Conservation (phyloP, 2,329 filamentous ascomycete species). For the Penicillium sp. region DNA sequence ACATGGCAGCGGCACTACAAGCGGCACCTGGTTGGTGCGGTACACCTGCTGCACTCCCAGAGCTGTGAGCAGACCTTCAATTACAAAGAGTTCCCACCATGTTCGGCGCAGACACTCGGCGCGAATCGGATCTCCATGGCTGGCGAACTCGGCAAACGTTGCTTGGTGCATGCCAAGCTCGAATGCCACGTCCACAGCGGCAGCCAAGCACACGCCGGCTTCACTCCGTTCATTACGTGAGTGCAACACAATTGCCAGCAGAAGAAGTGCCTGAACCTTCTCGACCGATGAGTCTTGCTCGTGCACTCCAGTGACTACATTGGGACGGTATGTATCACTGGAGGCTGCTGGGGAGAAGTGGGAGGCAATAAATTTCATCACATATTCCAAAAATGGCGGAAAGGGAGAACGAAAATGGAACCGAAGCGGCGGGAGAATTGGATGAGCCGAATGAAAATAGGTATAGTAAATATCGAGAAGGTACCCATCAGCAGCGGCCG, state of each 20-base stretch:
- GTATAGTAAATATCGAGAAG: conserved; percentile 58
- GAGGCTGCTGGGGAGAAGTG: conserved; percentile 52
- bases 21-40: conserved; percentile 68
- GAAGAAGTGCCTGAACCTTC: conserved; percentile 74
- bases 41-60: conserved; percentile 53
- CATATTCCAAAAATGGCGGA: conserved; percentile 51
- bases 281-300: conserved; percentile 53
- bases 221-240: conserved; percentile 70
- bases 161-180: conserved; percentile 73
- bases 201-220: conserved; percentile 65
- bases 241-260: conserved; percentile 76
- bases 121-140: conserved; percentile 64
- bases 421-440: conserved; percentile 54
- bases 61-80: conserved; percentile 81
- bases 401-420: conserved; percentile 39
- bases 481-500: conserved; percentile 36
- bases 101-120: conserved; percentile 85
- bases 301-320: conserved; percentile 31
- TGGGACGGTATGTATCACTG: conserved; percentile 45
- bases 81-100: conserved; percentile 85
- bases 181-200: conserved; percentile 70
- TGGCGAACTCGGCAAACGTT: conserved; percentile 64
- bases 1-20: conserved; percentile 74
- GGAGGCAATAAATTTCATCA: conserved; percentile 58
- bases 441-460: conserved; percentile 57